Evolutionary conservation across 1,284 basidiomycete genomes (phyloP).

Genomic region (Dichomitus squalens): DNA sequence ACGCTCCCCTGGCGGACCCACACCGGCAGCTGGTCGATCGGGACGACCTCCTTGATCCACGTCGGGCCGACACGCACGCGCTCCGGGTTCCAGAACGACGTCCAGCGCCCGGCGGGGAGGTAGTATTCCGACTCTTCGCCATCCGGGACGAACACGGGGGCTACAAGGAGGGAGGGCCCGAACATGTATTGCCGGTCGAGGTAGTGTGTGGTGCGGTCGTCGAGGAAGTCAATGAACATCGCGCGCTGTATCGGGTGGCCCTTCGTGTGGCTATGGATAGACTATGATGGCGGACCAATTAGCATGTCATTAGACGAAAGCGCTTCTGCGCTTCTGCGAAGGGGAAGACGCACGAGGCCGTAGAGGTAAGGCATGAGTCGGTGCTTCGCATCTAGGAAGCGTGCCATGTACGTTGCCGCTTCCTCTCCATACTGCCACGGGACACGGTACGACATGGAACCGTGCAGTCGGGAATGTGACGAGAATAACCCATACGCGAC

Average conservation of each 20-base stretch:
- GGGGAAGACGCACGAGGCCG: constrained; percentile 47
- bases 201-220: constrained; percentile 63
- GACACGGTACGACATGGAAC: constrained; percentile 72
- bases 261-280: constrained; percentile 56
- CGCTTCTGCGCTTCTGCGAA: no score
- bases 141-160: constrained; percentile 68
- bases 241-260: constrained; percentile 70
- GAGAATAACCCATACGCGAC: constrained; percentile 74
- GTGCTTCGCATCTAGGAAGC: constrained; percentile 69
- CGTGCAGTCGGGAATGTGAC: constrained; percentile 73
- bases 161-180: constrained; percentile 70
- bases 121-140: constrained; percentile 67
- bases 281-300: constrained; percentile 38
- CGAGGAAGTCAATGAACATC: constrained; percentile 75
- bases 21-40: constrained; percentile 63
- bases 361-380: constrained; percentile 78
- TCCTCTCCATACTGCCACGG: constrained; percentile 79
- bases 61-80: constrained; percentile 50
- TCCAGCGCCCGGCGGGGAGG: constrained; percentile 71
- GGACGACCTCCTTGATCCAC: constrained; percentile 61
- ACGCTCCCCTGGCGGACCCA: constrained; percentile 64
- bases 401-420: constrained; percentile 66
- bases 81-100: constrained; percentile 57
- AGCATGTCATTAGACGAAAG: not conserved
- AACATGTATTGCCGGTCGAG: constrained; percentile 75